These are phyloP conservation scores for Hygrophila difformis DNA, from an alignment of 257 asterid genomes.

Conservation along the genomic window DNA sequence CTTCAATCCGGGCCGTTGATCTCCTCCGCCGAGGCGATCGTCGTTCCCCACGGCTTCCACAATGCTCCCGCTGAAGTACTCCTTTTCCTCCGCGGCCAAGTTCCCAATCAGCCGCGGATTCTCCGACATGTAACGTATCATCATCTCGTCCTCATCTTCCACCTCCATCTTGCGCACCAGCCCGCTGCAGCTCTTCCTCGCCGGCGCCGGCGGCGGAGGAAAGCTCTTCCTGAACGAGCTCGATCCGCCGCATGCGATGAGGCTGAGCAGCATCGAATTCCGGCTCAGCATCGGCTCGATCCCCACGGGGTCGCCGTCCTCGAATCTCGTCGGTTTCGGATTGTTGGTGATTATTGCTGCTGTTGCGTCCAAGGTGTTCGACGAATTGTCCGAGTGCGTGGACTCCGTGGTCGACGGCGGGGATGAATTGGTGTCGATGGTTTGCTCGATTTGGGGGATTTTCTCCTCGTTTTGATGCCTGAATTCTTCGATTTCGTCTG, in stretches of 20 bases:
- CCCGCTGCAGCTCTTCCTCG: slow-evolving; percentile 46
- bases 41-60: slow-evolving; percentile 46
- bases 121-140: slow-evolving; percentile 69
- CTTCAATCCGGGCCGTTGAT: slow-evolving; percentile 33
- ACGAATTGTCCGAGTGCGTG: slow-evolving; percentile 40
- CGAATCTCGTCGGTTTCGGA: slow-evolving; percentile 28
- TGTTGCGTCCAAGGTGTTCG: neutral
- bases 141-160: slow-evolving; percentile 35
- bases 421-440: slow-evolving; percentile 22
- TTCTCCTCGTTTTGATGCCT: slow-evolving; percentile 13
- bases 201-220: slow-evolving; percentile 18
- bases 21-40: slow-evolving; percentile 19
- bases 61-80: slow-evolving; percentile 88
- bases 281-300: slow-evolving; percentile 47
- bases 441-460: slow-evolving; percentile 5
- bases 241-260: slow-evolving; percentile 80
- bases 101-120: slow-evolving; percentile 74
- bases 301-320: slow-evolving; percentile 41
- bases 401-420: slow-evolving; percentile 71
- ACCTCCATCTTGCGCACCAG: slow-evolving; percentile 34
- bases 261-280: slow-evolving; percentile 59
- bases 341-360: neutral
- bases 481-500: slow-evolving; percentile 34
- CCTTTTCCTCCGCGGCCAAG: slow-evolving; percentile 56
- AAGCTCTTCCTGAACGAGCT: slow-evolving; percentile 40